Base-by-base conservation (phyloP, 2,329 filamentous ascomycete species). In the Xylariaceae sp. region DNA sequence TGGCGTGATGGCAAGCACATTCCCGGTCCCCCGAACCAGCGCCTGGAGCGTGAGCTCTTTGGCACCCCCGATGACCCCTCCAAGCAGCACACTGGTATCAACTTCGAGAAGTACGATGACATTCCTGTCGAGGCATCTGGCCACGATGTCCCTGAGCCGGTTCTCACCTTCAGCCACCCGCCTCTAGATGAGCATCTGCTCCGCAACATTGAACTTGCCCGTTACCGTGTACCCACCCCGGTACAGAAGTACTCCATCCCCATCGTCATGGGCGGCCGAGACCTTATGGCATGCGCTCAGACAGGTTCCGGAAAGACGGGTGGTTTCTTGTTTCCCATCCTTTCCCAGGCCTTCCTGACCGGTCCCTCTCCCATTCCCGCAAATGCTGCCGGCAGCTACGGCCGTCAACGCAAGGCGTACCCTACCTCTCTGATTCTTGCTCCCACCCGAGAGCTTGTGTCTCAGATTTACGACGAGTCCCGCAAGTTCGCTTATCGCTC, bases 21-120 rank as follows among this genome's bases (percentile, higher is more conserved):
- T 56, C 78, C 90, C 44, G 92, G 92, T 42, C 88, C 89, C 48
- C 66, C 83, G 55, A 97, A 97, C 71, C 76, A 83, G 50, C 88
- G 90, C 55, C 52, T 94, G 32, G 92, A 98, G 77, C 89, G 89
- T 56, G 92, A 98, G 62, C 84, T 98, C 36, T 98, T 96, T 64
- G 92, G 92, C 59, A 73, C 84, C 35, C 72, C 83, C 55, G 90
- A 97, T 65, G 92, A 97, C 60, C 88, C 90, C 48, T 81, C 84
- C 52, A 97, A 96, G 76, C 86, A 95, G 66, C 86, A 94, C 59
- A 96, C 88, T 23, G 92, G 92, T 68, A 97, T 98, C 84, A 98
- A 98, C 78, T 98, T 98, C 64, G 84, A 95, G 73, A 98, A 98
- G 76, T 98, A 98, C 69, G 92, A 98, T 61, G 92, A 98, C 66